Percentiles rank a stretch among this genome's conserved stretches.
Conservation (phyloP, 2,329 filamentous ascomycete genomes). For the Claviceps capensis region DNA sequence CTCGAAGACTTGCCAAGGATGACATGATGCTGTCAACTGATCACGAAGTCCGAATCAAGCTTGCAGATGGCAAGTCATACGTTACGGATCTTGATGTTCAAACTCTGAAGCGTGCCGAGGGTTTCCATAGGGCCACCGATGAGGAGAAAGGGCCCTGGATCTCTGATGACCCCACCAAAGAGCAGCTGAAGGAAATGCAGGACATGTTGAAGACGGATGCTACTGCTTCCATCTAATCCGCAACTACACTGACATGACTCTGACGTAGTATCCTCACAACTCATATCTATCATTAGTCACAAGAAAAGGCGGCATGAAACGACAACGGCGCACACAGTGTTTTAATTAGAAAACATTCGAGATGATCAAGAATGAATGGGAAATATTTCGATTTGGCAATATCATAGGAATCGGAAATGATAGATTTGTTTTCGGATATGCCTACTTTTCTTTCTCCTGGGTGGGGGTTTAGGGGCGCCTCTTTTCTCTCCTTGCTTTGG, state of each 20-base stretch:
- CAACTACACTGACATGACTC: not conserved
- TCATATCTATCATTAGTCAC: not conserved
- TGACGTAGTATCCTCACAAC: no score
- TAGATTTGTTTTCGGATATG: not conserved
- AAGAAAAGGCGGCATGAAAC: not conserved
- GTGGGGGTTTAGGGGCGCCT: no score
- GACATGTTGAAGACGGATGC: slow-evolving; percentile 26
- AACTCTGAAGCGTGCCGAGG: slow-evolving; percentile 78
- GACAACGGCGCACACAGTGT: not conserved
- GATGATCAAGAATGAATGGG: not conserved
- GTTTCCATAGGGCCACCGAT: slow-evolving; percentile 62
- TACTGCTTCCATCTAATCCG: slow-evolving; percentile 5
- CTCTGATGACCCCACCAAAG: slow-evolving; percentile 53
- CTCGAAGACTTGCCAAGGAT: slow-evolving; percentile 82
- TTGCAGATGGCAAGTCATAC: slow-evolving; percentile 64
- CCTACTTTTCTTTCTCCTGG: not conserved
- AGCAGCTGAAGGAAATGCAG: slow-evolving; percentile 47
- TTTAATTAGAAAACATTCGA: not conserved
- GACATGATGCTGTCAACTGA: slow-evolving; percentile 98
- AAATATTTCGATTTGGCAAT: not conserved
- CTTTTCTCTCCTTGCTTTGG: no score
- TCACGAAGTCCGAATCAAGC: slow-evolving; percentile 78
- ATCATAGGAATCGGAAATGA: not conserved
- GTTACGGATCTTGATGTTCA: slow-evolving; percentile 89
- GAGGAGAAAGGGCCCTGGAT: slow-evolving; percentile 84